These are phyloP conservation scores for Aphanomyces astaci DNA, from an alignment of 352 stramenopile species.

Conservation along the genomic window DNA sequence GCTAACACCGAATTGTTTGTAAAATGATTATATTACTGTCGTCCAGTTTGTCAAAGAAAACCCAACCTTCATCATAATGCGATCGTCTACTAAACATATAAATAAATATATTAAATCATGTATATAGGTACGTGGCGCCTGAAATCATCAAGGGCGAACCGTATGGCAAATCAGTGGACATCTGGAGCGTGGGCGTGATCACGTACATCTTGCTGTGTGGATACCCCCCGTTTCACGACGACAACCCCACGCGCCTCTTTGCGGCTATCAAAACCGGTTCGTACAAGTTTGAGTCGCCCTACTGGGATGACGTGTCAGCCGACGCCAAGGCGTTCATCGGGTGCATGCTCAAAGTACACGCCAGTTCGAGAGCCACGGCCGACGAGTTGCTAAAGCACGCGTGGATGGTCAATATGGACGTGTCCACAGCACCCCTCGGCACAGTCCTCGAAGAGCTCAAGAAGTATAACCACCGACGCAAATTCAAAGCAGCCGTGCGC, in stretches of 20 bases:
- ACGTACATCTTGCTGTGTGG: conserved; percentile 82
- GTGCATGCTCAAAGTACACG: conserved; percentile 89
- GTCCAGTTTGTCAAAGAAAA: too few relatives aligned
- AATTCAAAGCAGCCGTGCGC: conserved; percentile 89
- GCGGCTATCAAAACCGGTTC: conserved; percentile 92
- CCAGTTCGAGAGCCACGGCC: conserved; percentile 57
- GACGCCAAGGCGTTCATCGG: conserved; percentile 92
- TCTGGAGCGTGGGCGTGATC: conserved; percentile 88
- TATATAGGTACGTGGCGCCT: conserved; percentile 53
- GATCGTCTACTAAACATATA: too few relatives aligned
- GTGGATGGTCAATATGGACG: conserved; percentile 65
- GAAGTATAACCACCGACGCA: conserved; percentile 90
- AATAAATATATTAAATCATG: too few relatives aligned
- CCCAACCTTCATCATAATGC: too few relatives aligned
- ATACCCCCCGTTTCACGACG: conserved; percentile 85
- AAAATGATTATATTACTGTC: too few relatives aligned
- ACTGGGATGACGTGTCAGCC: conserved; percentile 91
- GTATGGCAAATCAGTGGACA: conserved; percentile 78
- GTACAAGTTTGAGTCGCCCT: conserved; percentile 94
- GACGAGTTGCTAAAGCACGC: conserved; percentile 60
- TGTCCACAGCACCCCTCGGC: conserved; percentile 35
- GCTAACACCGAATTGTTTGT: too few relatives aligned
- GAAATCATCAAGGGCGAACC: conserved; percentile 72
- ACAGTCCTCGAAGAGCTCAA: conserved; percentile 83
- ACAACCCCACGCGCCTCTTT: conserved; percentile 92